Evolutionary conservation across 164 flowering plant genomes (phyloP).

Genomic region (Aristolochia contorta): DNA sequence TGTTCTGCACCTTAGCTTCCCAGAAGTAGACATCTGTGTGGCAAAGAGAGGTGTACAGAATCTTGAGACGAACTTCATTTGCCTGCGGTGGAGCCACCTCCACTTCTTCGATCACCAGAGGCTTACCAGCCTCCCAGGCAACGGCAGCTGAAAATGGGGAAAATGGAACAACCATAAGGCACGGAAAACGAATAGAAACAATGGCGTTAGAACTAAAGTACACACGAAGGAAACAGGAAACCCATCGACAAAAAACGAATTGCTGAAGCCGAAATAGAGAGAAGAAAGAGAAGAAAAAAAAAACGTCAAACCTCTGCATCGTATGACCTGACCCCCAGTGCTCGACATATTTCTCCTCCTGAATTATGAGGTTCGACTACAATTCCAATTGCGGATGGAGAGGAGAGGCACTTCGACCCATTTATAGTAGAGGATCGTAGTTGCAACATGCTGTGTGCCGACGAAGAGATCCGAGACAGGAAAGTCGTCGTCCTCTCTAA

Average conservation of each 20-base stretch:
- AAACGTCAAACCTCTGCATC: slow-evolving; percentile 23
- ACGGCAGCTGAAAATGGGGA: slow-evolving; percentile 40
- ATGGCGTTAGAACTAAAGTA: neutral
- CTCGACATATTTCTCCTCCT: slow-evolving; percentile 3
- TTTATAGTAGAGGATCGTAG: no score
- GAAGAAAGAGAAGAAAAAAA: no score
- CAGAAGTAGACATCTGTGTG: slow-evolving; percentile 63
- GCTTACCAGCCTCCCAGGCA: slow-evolving; percentile 75
- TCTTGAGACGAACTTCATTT: slow-evolving; percentile 52
- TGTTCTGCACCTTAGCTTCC: slow-evolving; percentile 46
- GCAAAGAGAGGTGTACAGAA: slow-evolving; percentile 51
- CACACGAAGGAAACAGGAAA: neutral
- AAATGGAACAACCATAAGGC: neutral
- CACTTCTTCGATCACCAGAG: slow-evolving; percentile 53
- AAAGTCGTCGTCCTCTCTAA: no score
- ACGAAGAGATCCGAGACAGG: no score
- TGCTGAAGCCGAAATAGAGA: neutral
- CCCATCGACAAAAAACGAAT: neutral
- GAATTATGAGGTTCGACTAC: no score
- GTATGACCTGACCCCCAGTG: slow-evolving; percentile 27
- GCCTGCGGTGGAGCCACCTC: slow-evolving; percentile 68
- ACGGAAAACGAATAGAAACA: neutral
- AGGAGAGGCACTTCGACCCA: no score
- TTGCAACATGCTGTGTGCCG: no score
- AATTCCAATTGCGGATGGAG: no score